phyloP scores from a whole-genome alignment of 225 moss, liverwort and hornwort genomes.

The Thuidium tamariscinum region DNA sequence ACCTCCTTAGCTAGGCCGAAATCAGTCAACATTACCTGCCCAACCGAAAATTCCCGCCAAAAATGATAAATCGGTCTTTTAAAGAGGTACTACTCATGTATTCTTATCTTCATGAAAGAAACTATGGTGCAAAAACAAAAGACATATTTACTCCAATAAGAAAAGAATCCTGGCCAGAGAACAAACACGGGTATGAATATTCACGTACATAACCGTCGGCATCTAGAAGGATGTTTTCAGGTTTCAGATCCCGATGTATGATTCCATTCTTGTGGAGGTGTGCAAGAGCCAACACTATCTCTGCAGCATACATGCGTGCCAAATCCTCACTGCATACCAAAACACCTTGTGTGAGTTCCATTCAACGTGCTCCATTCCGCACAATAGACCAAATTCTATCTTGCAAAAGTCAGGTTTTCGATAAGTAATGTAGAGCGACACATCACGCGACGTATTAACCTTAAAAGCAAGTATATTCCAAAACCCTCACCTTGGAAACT shows the following conservation, averaged over 20 bases:
- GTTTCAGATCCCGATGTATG: constrained; percentile 92
- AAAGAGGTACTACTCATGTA: not conserved
- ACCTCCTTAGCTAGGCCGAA: constrained; percentile 97
- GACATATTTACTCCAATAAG: not conserved
- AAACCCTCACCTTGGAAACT: not conserved
- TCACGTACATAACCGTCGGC: constrained; percentile 86
- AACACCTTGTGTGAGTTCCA: not conserved
- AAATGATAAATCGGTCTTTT: not conserved
- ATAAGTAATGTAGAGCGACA: not conserved
- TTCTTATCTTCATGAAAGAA: not conserved
- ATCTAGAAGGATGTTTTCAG: constrained; percentile 96
- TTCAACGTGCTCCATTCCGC: not conserved
- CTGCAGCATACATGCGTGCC: constrained; percentile 83
- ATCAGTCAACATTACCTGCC: constrained; percentile 87
- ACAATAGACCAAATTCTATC: not conserved
- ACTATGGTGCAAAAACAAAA: not conserved
- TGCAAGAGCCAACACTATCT: constrained; percentile 85
- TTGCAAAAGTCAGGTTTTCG: not conserved
- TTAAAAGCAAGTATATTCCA: not conserved
- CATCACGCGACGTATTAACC: not conserved
- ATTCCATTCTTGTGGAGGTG: constrained; percentile 93
- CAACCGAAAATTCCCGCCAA: not conserved
- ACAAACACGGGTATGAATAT: not conserved
- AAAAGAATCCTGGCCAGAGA: not conserved
- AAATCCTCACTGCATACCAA: constrained; percentile 62